Evolutionary conservation across 2,329 filamentous ascomycete genomes (phyloP).

Genomic region (Alternaria postmessia): DNA sequence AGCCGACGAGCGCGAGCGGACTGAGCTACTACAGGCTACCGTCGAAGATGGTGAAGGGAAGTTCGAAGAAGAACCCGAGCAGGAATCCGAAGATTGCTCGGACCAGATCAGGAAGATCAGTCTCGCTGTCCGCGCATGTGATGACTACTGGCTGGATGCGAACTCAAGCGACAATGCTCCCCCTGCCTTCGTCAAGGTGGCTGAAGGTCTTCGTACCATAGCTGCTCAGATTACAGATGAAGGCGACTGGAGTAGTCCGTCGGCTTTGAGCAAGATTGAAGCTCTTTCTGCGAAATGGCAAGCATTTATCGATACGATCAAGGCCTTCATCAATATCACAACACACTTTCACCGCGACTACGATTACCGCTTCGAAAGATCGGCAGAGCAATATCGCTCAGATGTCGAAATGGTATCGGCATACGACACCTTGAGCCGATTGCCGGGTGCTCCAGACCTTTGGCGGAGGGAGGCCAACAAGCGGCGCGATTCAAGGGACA

Average conservation of each 20-base stretch:
- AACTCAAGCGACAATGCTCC: background rate
- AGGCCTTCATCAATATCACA: background rate
- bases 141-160: background rate
- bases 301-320: background rate
- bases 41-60: background rate
- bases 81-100: background rate
- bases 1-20: background rate
- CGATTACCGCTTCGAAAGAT: background rate
- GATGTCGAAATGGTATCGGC: background rate
- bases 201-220: background rate
- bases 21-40: background rate
- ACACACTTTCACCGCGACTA: background rate
- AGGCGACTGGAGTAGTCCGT: background rate
- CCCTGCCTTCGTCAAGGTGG: background rate
- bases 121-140: background rate
- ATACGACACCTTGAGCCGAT: background rate
- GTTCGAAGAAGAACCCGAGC: background rate
- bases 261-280: background rate
- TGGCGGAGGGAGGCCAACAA: background rate
- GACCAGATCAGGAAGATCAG: background rate
- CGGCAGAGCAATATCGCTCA: background rate
- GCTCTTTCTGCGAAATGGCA: background rate
- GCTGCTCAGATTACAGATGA: background rate
- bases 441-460: background rate
- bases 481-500: background rate